phyloP scores from a whole-genome alignment of 805 yeast species.

The Candida peoriensis region DNA sequence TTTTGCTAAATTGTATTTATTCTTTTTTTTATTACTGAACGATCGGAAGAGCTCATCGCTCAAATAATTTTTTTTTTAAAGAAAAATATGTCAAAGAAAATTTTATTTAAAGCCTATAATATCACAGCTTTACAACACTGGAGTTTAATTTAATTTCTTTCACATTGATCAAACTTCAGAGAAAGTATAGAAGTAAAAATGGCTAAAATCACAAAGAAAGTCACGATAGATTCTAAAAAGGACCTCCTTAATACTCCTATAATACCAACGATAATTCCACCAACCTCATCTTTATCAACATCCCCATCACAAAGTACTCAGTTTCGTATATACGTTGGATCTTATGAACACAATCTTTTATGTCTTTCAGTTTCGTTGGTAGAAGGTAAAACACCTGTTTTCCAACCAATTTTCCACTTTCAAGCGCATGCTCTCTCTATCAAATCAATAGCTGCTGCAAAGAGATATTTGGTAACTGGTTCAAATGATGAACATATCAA shows the following conservation, averaged over 20 bases:
- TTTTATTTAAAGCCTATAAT: too few relatives aligned
- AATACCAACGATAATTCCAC: conserved; percentile 23
- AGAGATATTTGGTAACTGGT: conserved; percentile 85
- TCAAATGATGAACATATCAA: conserved; percentile 94
- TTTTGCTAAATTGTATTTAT: too few relatives aligned
- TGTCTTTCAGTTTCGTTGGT: conserved; percentile 75
- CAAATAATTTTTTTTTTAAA: too few relatives aligned
- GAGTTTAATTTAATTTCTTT: too few relatives aligned
- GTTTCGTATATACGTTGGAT: conserved; percentile 86
- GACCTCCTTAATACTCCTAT: conserved; percentile 10
- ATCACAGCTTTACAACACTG: too few relatives aligned
- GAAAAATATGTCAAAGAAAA: too few relatives aligned
- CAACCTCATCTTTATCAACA: not conserved
- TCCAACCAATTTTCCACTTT: conserved; percentile 93
- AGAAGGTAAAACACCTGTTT: conserved; percentile 48
- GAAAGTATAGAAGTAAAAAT: too few relatives aligned
- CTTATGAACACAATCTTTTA: conserved; percentile 88
- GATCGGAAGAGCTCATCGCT: too few relatives aligned
- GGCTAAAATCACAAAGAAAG: not conserved
- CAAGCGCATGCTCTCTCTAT: conserved; percentile 91
- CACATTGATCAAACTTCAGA: too few relatives aligned
- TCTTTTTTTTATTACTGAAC: too few relatives aligned
- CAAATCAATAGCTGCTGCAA: conserved; percentile 76
- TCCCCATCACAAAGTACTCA: conserved; percentile 21
- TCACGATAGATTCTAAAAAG: not conserved